Percentiles rank a stretch among this genome's conserved stretches.
Conservation (phyloP, 2,329 filamentous ascomycete species). For the Aspergillus sp. region DNA sequence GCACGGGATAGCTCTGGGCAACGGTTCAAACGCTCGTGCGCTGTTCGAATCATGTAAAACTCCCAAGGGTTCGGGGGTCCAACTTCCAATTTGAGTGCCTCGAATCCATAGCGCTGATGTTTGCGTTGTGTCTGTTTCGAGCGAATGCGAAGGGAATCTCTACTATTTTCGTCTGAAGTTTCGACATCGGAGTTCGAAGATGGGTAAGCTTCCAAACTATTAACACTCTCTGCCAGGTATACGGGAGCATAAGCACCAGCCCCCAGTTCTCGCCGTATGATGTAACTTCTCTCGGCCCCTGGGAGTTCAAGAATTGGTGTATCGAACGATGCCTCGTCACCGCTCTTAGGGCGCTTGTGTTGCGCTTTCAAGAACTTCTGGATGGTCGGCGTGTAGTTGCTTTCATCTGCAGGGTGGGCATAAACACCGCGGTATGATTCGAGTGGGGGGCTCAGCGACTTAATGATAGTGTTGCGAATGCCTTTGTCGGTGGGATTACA, state of each 20-base stretch:
- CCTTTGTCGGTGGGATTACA: constrained; percentile 85
- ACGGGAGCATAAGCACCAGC: constrained; percentile 94
- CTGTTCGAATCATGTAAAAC: constrained; percentile 88
- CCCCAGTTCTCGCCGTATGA: constrained; percentile 77
- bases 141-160: constrained; percentile 52
- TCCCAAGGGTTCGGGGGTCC: constrained; percentile 85
- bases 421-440: constrained; percentile 73
- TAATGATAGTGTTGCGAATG: constrained; percentile 70
- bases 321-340: constrained; percentile 56
- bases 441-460: constrained; percentile 68
- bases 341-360: constrained; percentile 44
- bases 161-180: constrained; percentile 41
- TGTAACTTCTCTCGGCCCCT: constrained; percentile 63
- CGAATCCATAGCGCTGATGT: constrained; percentile 53
- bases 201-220: constrained; percentile 38
- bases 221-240: constrained; percentile 77
- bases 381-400: constrained; percentile 68
- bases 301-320: constrained; percentile 66
- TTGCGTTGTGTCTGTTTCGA: constrained; percentile 20
- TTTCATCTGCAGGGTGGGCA: constrained; percentile 62
- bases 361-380: constrained; percentile 72
- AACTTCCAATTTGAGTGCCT: constrained; percentile 90
- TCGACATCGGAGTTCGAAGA: constrained; percentile 30
- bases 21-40: constrained; percentile 66
- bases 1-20: constrained; percentile 59